A percentile compares a stretch with the other conserved stretches of the same genome.
Conservation (phyloP, 2,329 filamentous ascomycete genomes). For the Exophiala sp. region DNA sequence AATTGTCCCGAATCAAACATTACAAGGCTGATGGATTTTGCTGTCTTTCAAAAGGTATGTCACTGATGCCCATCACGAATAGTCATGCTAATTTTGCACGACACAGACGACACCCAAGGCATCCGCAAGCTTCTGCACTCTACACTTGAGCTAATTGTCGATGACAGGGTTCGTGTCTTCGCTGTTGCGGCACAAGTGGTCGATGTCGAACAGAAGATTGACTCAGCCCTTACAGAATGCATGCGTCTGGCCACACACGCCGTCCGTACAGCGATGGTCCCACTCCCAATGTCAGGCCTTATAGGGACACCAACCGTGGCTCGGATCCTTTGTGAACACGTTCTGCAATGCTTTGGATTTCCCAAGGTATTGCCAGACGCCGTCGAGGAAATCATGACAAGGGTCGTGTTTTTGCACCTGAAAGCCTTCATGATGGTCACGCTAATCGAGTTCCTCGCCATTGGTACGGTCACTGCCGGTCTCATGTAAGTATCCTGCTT, state of each 20-base stretch:
- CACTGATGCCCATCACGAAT: neutral
- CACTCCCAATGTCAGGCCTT: conserved; percentile 27
- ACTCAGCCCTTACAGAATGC: conserved; percentile 34
- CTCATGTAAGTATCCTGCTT: conserved; percentile 1
- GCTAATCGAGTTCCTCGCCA: conserved; percentile 20
- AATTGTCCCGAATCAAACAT: conserved; percentile 24
- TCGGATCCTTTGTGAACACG: conserved; percentile 27
- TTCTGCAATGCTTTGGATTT: conserved; percentile 28
- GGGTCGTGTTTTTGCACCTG: conserved; percentile 24
- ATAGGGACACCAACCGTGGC: conserved; percentile 26
- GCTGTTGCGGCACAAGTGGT: conserved; percentile 35
- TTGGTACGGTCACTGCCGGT: conserved; percentile 19
- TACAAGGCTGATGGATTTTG: conserved; percentile 28
- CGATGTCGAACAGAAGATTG: conserved; percentile 36
- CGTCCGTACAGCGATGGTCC: conserved; percentile 30
- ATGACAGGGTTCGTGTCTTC: conserved; percentile 34
- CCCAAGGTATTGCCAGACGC: conserved; percentile 26
- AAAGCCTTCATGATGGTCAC: conserved; percentile 24
- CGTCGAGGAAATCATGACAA: conserved; percentile 27
- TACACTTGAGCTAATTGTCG: conserved; percentile 33
- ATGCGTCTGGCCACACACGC: conserved; percentile 32
- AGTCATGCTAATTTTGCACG: conserved; percentile 1
- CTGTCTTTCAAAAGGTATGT: conserved; percentile 27
- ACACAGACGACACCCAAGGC: conserved; percentile 31
- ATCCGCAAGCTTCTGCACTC: conserved; percentile 31